Base-by-base conservation (phyloP, 345 rosid species). In the Punica granatum region DNA sequence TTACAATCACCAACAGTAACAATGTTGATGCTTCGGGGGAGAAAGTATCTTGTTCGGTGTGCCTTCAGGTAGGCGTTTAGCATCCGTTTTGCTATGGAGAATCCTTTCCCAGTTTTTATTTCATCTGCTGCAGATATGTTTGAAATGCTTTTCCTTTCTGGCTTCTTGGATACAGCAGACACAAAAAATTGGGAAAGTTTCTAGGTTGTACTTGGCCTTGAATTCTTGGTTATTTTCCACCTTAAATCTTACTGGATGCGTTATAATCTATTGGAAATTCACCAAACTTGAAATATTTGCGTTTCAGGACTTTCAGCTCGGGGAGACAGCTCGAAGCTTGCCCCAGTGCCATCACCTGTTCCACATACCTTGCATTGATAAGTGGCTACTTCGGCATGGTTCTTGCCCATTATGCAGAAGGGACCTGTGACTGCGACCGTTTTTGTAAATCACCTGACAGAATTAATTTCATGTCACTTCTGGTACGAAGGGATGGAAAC, bases 261-360 rank as follows among this genome's bases (percentile, higher is more conserved):
- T n/a, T 1, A 51, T 14, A 43, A 43, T 51, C 28, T 51, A 30
- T 51, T 51, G 58, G 28, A 51, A 23, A 41, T 41, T 51, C 28
- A 23, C 23, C 11, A 13, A 18, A 23, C 23, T n/a, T 51, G 58
- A 51, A 3, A 10, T 7, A n/a, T 51, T 23, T 14, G 58, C n/a
- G 31, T 61, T 43, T 69, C 97, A 95, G 99, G 99, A 95, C 80
- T 88, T 95, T 77, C 92, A 88, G 82, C 83, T 88, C 2, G 90
- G 94, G 21, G 98, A 95, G 80, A 92, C 86, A 0, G 92, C 84
- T 37, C 89, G 99, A 76, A 83, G 97, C 70, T 81, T 95, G 87
- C 99, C 98, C 43, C 92, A 95, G 41, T 95, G 98, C 72, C 92
- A 92, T 77, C 99, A 88, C 85, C 77, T 85, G 93, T 95, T 95